phyloP scores from a whole-genome alignment of 768 basidiomycete species.

The Fistulinella prunicolor region DNA sequence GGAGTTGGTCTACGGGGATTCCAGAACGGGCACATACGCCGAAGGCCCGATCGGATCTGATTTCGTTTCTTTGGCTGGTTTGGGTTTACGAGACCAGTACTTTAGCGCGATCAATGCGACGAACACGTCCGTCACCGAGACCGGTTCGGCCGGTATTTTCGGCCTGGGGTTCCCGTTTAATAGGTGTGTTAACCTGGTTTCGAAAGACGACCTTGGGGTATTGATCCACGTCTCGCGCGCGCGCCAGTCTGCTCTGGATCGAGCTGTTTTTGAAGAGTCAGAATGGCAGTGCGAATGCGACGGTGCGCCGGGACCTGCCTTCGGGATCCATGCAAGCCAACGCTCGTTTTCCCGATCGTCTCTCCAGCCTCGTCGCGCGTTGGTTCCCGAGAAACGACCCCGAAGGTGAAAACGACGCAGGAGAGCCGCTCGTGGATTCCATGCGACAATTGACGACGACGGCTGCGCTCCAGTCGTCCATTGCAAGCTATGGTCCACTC shows the following conservation, averaged over 20 bases:
- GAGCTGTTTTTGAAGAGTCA: constrained; percentile 30
- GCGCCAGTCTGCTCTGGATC: constrained; percentile 49
- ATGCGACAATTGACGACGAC: constrained; percentile 12
- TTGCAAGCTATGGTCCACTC: constrained; percentile 43
- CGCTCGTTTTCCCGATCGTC: constrained; percentile 2
- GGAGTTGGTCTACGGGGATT: constrained; percentile 66
- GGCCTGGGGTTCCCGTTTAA: constrained; percentile 74
- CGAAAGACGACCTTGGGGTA: background rate
- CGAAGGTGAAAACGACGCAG: background rate
- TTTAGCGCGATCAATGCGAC: constrained; percentile 69
- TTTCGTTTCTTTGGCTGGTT: constrained; percentile 49
- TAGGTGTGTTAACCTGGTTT: constrained; percentile 43
- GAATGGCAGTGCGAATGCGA: background rate
- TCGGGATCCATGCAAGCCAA: background rate
- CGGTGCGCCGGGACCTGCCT: constrained; percentile 1
- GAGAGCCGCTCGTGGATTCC: constrained; percentile 3
- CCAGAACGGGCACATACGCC: constrained; percentile 65
- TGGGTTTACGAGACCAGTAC: constrained; percentile 49
- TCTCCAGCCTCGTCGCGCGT: constrained; percentile 12
- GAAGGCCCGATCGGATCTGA: constrained; percentile 62
- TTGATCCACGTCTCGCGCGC: background rate
- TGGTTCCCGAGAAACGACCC: constrained; percentile 19
- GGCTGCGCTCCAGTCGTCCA: constrained; percentile 39
- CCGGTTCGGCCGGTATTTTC: constrained; percentile 62
- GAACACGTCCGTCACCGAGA: constrained; percentile 57